Percentiles rank a stretch among this genome's conserved stretches.
These are phyloP conservation scores for Ilex asprella DNA, from an alignment of 257 asterid species.

Conservation along the genomic window DNA sequence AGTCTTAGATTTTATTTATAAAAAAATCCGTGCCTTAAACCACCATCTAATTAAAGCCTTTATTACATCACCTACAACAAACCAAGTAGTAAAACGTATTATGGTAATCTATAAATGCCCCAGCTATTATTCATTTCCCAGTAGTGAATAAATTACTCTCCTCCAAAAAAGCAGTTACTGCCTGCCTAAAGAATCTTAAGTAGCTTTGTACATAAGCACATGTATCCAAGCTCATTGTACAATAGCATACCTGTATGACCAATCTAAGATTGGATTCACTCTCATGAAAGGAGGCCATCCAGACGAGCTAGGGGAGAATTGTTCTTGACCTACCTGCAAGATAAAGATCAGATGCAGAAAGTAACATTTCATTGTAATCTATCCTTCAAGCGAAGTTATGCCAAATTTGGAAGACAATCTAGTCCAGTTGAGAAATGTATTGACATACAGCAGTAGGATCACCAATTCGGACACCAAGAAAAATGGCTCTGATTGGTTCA, in stretches of 20 bases:
- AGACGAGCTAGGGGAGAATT: slow-evolving; percentile 91
- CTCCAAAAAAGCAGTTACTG: too few species aligned
- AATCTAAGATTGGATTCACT: slow-evolving; percentile 94
- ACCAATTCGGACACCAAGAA: slow-evolving; percentile 91
- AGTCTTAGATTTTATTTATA: too few species aligned
- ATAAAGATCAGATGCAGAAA: slow-evolving; percentile 1
- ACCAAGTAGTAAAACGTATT: too few species aligned
- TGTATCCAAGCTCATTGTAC: slow-evolving; percentile 1
- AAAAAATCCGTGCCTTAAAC: too few species aligned
- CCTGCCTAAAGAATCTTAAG: not conserved
- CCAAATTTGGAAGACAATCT: slow-evolving; percentile 1
- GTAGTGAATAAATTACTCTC: too few species aligned
- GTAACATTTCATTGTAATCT: not conserved
- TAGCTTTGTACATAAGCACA: not conserved
- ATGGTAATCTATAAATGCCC: too few species aligned
- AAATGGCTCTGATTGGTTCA: slow-evolving; percentile 76
- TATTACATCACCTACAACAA: too few species aligned
- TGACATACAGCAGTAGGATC: slow-evolving; percentile 87
- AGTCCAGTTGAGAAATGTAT: slow-evolving; percentile 4
- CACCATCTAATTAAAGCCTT: too few species aligned
- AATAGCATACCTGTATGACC: slow-evolving; percentile 77
- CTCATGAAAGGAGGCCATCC: slow-evolving; percentile 99
- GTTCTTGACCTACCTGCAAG: slow-evolving; percentile 86
- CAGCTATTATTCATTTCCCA: too few species aligned
- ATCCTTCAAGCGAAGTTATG: not conserved